These are phyloP conservation scores for Phialemonium atrogriseum DNA, from an alignment of 2,329 filamentous ascomycete genomes.

Conservation along the genomic window DNA sequence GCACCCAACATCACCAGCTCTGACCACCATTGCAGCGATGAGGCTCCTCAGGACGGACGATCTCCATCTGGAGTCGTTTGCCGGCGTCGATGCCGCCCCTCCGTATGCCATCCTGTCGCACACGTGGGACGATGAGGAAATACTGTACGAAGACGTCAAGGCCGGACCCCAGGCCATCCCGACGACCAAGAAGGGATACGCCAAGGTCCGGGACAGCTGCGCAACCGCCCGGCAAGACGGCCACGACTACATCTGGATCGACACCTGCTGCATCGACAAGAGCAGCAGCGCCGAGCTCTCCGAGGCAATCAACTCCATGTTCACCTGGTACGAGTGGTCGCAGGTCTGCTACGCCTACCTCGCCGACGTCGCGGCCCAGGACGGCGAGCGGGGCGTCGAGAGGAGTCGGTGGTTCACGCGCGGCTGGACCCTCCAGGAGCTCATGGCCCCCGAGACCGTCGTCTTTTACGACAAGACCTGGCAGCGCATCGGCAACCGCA, in stretches of 20 bases:
- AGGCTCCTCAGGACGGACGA: constrained; percentile 1
- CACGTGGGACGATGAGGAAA: constrained; percentile 9
- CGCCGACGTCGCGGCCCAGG: no score
- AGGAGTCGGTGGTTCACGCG: constrained; percentile 1
- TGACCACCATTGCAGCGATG: no score
- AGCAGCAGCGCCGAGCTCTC: neutral
- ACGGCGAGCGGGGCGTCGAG: neutral
- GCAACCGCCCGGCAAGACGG: constrained; percentile 3
- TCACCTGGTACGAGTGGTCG: neutral
- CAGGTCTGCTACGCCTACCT: no score
- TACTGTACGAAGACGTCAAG: no score
- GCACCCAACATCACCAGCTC: no score
- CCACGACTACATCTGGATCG: constrained; percentile 14
- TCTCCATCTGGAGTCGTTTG: neutral
- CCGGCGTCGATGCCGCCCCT: neutral
- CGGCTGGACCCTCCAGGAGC: constrained; percentile 1
- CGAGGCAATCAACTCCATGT: no score
- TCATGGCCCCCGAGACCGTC: neutral
- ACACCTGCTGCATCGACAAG: constrained; percentile 1
- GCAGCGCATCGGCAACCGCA: neutral
- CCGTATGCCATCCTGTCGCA: constrained; percentile 11
- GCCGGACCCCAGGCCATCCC: constrained; percentile 6
- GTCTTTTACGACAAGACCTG: constrained; percentile 1
- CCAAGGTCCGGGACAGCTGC: constrained; percentile 3
- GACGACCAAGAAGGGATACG: neutral